Conservation (phyloP, 2,329 filamentous ascomycete genomes). For the Colletotrichum viniferum region DNA sequence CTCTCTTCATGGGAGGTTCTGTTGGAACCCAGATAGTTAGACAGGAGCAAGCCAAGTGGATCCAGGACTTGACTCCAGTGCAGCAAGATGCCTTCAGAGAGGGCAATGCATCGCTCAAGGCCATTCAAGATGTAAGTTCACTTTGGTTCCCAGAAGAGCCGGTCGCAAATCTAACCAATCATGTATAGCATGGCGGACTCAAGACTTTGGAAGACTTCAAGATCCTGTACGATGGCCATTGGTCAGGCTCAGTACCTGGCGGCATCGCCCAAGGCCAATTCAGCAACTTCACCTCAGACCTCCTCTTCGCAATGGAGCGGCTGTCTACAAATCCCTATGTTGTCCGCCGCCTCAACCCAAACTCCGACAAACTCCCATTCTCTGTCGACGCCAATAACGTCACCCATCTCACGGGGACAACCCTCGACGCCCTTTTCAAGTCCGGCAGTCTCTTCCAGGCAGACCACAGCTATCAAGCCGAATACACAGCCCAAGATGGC, state of each 20-base stretch:
- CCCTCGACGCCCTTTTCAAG: background rate
- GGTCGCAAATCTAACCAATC: background rate
- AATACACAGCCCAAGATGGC: background rate
- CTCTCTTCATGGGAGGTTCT: background rate
- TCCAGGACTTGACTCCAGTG: background rate
- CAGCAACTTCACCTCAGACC: background rate
- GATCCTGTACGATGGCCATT: slow-evolving; percentile 45
- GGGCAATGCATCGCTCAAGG: background rate
- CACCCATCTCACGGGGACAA: background rate
- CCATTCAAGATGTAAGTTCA: background rate
- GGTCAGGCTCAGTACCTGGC: slow-evolving; percentile 40
- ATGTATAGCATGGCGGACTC: slow-evolving; percentile 30
- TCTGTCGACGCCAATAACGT: background rate
- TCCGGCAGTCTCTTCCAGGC: background rate
- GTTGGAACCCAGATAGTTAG: background rate
- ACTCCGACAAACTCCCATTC: background rate
- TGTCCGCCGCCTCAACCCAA: background rate
- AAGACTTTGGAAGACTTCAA: slow-evolving; percentile 40
- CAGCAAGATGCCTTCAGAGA: background rate
- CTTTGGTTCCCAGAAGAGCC: background rate
- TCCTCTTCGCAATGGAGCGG: background rate
- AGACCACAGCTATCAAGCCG: background rate
- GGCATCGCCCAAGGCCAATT: background rate
- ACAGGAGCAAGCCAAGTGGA: background rate
- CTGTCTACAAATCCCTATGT: background rate